phyloP scores from a whole-genome alignment of 495 filamentous ascomycete species.

The Amphirosellinia nigrospora region DNA sequence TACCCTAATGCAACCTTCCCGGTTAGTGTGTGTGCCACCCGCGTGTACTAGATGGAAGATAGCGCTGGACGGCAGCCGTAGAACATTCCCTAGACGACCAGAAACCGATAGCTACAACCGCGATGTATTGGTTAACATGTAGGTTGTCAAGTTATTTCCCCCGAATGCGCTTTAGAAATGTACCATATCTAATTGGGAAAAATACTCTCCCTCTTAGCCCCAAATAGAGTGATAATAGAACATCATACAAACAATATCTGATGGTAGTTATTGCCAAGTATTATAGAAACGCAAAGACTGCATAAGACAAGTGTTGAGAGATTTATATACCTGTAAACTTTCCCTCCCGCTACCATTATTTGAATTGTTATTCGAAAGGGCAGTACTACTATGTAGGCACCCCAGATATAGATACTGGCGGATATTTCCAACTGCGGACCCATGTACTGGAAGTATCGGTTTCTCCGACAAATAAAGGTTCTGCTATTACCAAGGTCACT shows the following conservation, averaged over 20 bases:
- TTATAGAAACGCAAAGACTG: neutral
- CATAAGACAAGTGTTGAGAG: neutral
- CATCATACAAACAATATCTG: neutral
- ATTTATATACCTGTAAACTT: neutral
- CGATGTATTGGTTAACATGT: neutral
- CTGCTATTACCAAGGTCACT: neutral
- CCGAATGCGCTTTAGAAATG: neutral
- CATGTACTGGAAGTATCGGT: neutral
- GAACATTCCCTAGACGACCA: conserved; percentile 4
- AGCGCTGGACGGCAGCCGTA: conserved; percentile 5
- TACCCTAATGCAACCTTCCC: conserved; percentile 25
- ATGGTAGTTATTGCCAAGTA: neutral
- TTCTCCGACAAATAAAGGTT: neutral
- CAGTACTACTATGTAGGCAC: neutral
- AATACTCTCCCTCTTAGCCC: neutral
- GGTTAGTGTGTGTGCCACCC: neutral
- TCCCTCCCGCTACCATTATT: too few species aligned
- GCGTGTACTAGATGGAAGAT: conserved; percentile 10
- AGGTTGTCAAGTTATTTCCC: neutral
- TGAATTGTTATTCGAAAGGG: neutral
- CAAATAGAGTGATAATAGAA: neutral
- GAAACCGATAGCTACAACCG: neutral
- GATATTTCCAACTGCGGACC: neutral
- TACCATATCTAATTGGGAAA: neutral
- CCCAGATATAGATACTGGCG: neutral